Evolutionary conservation across 2,329 filamentous ascomycete species (phyloP).

Genomic region (Fusarium phyllophilum): DNA sequence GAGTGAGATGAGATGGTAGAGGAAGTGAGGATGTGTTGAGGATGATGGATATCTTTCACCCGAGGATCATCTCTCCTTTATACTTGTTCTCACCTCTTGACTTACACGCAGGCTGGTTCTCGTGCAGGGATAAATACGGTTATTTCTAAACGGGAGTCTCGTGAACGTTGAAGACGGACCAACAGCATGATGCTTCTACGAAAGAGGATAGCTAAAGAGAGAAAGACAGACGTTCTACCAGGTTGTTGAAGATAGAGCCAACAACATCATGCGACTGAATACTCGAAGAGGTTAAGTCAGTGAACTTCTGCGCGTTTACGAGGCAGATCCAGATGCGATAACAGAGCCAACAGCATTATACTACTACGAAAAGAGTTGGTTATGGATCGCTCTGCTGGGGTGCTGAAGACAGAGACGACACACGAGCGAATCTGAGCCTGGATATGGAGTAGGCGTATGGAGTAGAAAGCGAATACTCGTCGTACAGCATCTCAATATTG

Average conservation of each 20-base stretch:
- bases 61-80: neutral
- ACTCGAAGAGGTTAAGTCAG: neutral
- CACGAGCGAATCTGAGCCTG: neutral
- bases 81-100: neutral
- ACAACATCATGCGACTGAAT: neutral
- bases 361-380: neutral
- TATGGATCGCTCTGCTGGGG: neutral
- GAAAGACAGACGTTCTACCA: neutral
- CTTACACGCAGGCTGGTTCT: neutral
- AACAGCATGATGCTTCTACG: neutral
- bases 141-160: neutral
- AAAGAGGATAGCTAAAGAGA: neutral
- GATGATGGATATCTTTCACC: neutral
- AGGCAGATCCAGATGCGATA: neutral
- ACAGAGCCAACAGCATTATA: neutral
- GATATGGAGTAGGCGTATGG: neutral
- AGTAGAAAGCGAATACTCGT: neutral
- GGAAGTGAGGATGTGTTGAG: neutral
- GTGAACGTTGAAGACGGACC: neutral
- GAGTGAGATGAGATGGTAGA: neutral
- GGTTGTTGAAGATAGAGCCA: neutral
- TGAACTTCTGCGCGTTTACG: neutral
- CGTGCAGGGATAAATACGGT: neutral
- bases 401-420: too few species aligned
- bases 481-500: neutral